Base-by-base conservation (phyloP, 345 rosid genomes). In the Brassica juncea region DNA sequence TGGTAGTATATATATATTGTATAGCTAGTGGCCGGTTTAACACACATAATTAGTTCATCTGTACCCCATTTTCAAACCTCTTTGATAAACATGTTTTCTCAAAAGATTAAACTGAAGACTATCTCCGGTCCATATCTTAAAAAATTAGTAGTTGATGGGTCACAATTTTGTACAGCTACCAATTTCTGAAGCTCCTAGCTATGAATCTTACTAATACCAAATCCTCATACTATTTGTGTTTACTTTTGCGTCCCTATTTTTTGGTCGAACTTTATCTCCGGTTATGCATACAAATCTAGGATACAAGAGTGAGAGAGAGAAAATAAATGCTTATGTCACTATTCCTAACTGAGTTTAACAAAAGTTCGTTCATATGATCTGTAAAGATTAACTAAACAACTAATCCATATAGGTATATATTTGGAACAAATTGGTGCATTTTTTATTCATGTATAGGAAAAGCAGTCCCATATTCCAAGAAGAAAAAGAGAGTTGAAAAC, bases 401-500 rank as follows among this genome's bases (percentile, higher is more conserved):
- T 25, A 66, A 35, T 37, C 42, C 34, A 39, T 44, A 49, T 14
- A 49, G 57, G 57, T 49, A 49, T 52, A 47, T 3, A 57, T 30
- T 60, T 68, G 74, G 52, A 69, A 47, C 15, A 23, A 49, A n/a
- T 35, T 64, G 47, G 63, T 60, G 62, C 64, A 79, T 42, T 59
- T 57, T 54, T 14, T 39, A 34, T 21, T 58, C 9, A 30, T 61
- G 5, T 8, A 34, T 9, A n/a, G 27, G 49, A 10, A 32, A 64
- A 72, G 32, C 10, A 31, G 30, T 73, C 42, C 9, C 42, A 27
- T 79, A 60, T 79, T 73, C 65, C 16, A 58, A 72, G 72, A 61
- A 73, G 77, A 39, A 71, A 76, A 78, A 32, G 63, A 58, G 54
- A 64, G 59, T 54, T 54, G 59, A 71, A 35, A 66, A 57, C 27